Evolutionary conservation across 257 asterid species (phyloP).

Genomic region (Oldenlandia corymbosa): DNA sequence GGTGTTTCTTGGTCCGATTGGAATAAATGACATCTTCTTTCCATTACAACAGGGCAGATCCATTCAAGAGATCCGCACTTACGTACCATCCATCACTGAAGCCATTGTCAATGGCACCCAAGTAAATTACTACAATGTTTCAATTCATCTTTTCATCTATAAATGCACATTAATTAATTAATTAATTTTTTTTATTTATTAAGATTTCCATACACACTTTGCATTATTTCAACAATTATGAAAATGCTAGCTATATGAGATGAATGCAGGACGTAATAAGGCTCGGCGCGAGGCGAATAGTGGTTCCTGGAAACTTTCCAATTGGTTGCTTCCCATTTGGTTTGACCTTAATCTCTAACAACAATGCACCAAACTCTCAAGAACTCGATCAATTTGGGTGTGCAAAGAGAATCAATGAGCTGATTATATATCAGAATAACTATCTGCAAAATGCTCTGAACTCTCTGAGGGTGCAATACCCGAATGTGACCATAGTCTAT

Average conservation of each 20-base stretch:
- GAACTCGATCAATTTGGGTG: neutral
- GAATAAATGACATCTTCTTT: neutral
- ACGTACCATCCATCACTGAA: no score
- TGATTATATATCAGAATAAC: neutral
- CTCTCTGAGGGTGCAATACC: neutral
- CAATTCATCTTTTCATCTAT: no score
- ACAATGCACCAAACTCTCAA: neutral
- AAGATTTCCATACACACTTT: no score
- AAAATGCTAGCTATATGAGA: no score
- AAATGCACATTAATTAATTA: no score
- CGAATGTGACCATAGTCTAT: neutral
- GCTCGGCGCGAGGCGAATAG: neutral
- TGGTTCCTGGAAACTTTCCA: slow-evolving; percentile 1
- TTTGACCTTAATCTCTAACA: neutral
- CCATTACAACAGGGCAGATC: neutral
- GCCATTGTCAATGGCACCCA: neutral
- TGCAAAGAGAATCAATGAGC: neutral
- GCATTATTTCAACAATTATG: no score
- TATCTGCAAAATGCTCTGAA: neutral
- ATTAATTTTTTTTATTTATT: no score
- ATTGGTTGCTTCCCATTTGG: neutral
- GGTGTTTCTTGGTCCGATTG: neutral
- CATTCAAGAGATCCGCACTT: no score
- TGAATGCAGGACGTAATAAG: neutral
- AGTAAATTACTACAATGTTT: no score